Conservation (phyloP, 2,329 filamentous ascomycete species). For the Furcasterigmium sp. region DNA sequence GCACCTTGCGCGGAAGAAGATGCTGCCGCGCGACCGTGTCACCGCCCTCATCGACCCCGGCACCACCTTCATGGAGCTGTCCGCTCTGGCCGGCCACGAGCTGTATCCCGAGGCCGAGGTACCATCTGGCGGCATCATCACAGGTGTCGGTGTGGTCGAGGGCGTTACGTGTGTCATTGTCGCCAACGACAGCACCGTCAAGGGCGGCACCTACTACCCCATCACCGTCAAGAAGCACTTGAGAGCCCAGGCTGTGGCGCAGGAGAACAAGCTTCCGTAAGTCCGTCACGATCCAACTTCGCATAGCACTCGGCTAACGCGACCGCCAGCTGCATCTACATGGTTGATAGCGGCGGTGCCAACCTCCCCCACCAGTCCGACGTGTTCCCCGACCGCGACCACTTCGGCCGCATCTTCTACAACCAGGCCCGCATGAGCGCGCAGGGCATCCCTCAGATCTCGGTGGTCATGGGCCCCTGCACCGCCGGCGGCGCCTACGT, state of each 20-base stretch:
- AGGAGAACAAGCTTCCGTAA: constrained; percentile 73
- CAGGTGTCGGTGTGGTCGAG: constrained; percentile 83
- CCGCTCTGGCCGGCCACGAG: constrained; percentile 79
- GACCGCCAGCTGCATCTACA: constrained; percentile 78
- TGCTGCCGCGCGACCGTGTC: constrained; percentile 87
- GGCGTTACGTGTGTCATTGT: constrained; percentile 91
- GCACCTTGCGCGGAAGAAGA: constrained; percentile 83
- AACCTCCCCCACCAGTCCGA: constrained; percentile 94
- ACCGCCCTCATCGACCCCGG: constrained; percentile 84
- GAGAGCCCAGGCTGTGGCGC: constrained; percentile 82
- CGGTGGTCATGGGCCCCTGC: constrained; percentile 95
- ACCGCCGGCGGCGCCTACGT: constrained; percentile 95
- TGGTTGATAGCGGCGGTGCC: constrained; percentile 92
- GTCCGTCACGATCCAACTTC: constrained; percentile 17
- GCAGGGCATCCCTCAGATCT: constrained; percentile 84
- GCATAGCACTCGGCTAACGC: too few species aligned
- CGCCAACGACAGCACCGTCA: constrained; percentile 94
- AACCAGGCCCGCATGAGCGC: constrained; percentile 94
- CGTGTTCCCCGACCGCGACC: constrained; percentile 90
- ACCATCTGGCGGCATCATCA: constrained; percentile 85
- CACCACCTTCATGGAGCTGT: constrained; percentile 89
- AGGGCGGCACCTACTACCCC: constrained; percentile 94
- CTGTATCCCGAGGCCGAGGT: constrained; percentile 85
- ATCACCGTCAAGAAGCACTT: constrained; percentile 98
- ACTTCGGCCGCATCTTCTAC: constrained; percentile 97